Conservation (phyloP, 768 basidiomycete genomes). For the Trametes punicea region DNA sequence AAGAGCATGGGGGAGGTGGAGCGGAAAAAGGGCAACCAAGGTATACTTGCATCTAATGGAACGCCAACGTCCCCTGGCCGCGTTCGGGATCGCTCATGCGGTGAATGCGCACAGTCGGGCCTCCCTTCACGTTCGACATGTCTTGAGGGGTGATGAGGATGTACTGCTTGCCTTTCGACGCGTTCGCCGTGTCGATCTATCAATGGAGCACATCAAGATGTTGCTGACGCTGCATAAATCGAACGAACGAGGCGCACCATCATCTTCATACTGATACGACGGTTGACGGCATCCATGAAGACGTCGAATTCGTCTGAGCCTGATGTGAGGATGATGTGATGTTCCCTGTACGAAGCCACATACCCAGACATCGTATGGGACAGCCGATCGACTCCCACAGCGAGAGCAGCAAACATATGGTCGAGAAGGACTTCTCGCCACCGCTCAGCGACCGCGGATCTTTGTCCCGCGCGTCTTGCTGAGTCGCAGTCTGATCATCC, state of each 20-base stretch:
- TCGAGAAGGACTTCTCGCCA: conserved; percentile 96
- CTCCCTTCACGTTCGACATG: conserved; percentile 70
- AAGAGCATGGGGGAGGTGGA: too few species aligned
- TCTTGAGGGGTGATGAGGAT: conserved; percentile 96
- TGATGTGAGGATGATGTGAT: background rate
- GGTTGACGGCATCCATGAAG: conserved; percentile 93
- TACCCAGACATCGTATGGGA: conserved; percentile 88
- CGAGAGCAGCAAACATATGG: conserved; percentile 89
- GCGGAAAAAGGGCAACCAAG: background rate
- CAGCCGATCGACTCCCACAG: conserved; percentile 96
- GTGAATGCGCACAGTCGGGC: conserved; percentile 68
- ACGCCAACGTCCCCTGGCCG: conserved; percentile 49
- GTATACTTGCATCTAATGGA: conserved; percentile 6
- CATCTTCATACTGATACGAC: conserved; percentile 93
- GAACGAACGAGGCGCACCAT: conserved; percentile 53
- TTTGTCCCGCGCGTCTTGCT: conserved; percentile 60
- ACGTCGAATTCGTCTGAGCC: conserved; percentile 91
- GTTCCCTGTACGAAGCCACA: conserved; percentile 14
- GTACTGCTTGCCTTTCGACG: conserved; percentile 86
- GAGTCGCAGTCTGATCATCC: conserved; percentile 68
- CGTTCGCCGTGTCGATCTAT: conserved; percentile 86
- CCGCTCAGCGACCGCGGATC: conserved; percentile 86
- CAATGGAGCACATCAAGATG: background rate
- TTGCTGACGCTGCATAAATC: background rate
- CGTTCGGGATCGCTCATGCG: conserved; percentile 79